phyloP scores from a whole-genome alignment of 768 basidiomycete genomes.

The Gloeostereum incarnatum region DNA sequence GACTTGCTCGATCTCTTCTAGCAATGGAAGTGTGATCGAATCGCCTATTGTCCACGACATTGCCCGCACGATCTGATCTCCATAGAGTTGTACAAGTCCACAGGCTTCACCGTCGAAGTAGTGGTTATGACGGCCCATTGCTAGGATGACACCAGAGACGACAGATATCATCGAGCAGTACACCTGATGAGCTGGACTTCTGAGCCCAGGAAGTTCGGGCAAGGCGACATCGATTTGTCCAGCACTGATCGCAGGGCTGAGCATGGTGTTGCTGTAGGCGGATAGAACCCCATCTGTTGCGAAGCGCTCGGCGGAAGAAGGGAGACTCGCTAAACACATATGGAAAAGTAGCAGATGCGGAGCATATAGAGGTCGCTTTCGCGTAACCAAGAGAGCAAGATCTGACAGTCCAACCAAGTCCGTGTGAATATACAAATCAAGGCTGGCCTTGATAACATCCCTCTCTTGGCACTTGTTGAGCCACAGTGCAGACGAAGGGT shows the following conservation, averaged over 20 bases:
- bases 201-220: conserved; percentile 64
- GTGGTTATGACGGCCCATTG: conserved; percentile 56
- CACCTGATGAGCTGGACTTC: conserved; percentile 68
- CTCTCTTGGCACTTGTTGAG: conserved; percentile 72
- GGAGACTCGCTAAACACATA: conserved; percentile 70
- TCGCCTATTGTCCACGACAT: conserved; percentile 80
- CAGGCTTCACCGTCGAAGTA: conserved; percentile 82
- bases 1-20: conserved; percentile 80
- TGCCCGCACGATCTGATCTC: conserved; percentile 68
- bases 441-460: conserved; percentile 65
- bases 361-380: conserved; percentile 62
- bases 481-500: conserved; percentile 67
- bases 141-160: conserved; percentile 59
- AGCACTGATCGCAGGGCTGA: conserved; percentile 67
- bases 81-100: conserved; percentile 79
- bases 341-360: conserved; percentile 81
- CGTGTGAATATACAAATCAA: conserved; percentile 61
- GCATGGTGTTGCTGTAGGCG: conserved; percentile 76
- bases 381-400: conserved; percentile 47
- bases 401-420: conserved; percentile 68
- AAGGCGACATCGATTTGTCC: conserved; percentile 62
- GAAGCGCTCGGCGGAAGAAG: conserved; percentile 74
- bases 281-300: conserved; percentile 75
- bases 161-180: conserved; percentile 84
- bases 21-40: conserved; percentile 59